A percentile compares a stretch with the other conserved stretches of the same genome.
Evolutionary conservation across 768 basidiomycete species (phyloP).

Genomic region (Amanita thiersii): DNA sequence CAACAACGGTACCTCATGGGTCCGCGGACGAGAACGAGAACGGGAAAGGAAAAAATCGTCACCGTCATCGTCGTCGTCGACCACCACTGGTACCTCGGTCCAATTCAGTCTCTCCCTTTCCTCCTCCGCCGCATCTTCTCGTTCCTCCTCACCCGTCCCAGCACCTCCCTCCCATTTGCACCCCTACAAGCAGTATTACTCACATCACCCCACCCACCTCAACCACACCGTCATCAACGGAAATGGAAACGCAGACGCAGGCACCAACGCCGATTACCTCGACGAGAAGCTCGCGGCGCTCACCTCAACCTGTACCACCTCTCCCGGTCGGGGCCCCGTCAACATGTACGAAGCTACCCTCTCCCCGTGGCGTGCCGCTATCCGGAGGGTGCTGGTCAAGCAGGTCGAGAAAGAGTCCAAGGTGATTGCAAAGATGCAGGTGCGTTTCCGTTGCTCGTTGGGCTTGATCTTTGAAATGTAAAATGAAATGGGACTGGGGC

Average conservation of each 20-base stretch:
- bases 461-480: background rate
- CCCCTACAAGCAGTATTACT: conserved; percentile 1
- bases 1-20: no score
- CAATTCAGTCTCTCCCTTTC: conserved; percentile 6
- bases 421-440: conserved; percentile 64
- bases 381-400: conserved; percentile 46
- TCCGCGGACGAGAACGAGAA: no score
- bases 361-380: conserved; percentile 54
- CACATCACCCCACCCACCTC: background rate
- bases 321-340: conserved; percentile 23
- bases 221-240: background rate
- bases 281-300: conserved; percentile 1
- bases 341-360: conserved; percentile 62
- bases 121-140: conserved; percentile 7
- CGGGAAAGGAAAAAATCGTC: no score
- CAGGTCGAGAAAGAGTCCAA: conserved; percentile 51
- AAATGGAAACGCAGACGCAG: background rate
- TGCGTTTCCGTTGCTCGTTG: conserved; percentile 15
- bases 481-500: background rate
- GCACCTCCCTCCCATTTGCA: background rate
- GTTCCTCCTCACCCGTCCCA: conserved; percentile 3
- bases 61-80: no score
- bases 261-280: conserved; percentile 1
- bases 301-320: no score
- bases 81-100: no score